Base-by-base conservation (phyloP, 345 rosid species). In the Corymbia maculata region DNA sequence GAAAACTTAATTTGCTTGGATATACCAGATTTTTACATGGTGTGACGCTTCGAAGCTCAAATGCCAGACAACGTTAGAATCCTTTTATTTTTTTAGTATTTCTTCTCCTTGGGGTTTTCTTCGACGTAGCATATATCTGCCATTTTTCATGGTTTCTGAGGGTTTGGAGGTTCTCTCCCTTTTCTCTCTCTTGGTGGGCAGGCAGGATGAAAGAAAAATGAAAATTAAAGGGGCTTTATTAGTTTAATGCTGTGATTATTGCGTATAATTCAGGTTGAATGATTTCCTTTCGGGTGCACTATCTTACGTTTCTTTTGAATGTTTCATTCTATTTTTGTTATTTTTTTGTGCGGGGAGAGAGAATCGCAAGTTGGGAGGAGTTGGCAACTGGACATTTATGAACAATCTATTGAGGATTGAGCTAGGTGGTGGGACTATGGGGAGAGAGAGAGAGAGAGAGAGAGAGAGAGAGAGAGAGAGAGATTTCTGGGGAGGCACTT, bases 1-100 rank as follows among this genome's bases (percentile, higher is more conserved):
- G 99, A 88, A 97, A 95, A 94, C 95, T 98, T 90, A 98, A 96
- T 89, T 94, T 93, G 88, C 92, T 93, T 79, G 99, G 98, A 5
- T 97, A 95, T 55, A 94, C 93, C 79, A 97, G 93, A 88, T 95
- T 93, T 90, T 92, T 96, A 86, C 99, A 97, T 89, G 98, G 98
- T 22, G 98, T 96, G 89, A 94, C 96, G 3, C 89, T 94, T 86
- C 90, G 96, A 12, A 92, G 88, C 86, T 91, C 95, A 49, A 93
- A 94, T 90, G 87, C 95, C 86, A 94, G 97, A 92, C 92, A 89
- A 30, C 89, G 93, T 87, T 95, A 93, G 89, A 64, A 55, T 52
- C 50, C 52, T 75, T 26, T 86, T 47, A 4, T 55, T 30, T 21
- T 12, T 5, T 13, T 59, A 86, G 70, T 36, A 49, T 47, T 86